Conservation (phyloP, 2,329 filamentous ascomycete genomes). For the Trichoderma aggressivum region DNA sequence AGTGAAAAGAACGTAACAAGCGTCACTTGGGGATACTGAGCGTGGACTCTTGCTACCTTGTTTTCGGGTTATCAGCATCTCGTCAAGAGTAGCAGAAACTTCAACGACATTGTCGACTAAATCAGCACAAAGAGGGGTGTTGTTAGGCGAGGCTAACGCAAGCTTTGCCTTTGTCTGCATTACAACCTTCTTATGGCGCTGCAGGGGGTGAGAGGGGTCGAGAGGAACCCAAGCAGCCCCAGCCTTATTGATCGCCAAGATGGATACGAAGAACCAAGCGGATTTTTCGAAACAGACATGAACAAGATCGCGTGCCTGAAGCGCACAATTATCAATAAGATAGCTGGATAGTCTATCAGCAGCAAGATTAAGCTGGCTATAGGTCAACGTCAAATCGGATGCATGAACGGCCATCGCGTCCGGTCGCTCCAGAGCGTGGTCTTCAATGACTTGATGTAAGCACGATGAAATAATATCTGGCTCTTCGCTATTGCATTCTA, state of each 20-base stretch:
- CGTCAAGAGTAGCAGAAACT: conserved; percentile 3
- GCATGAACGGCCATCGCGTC: conserved; percentile 13
- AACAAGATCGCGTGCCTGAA: conserved; percentile 16
- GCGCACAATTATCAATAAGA: neutral
- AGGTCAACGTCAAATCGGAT: conserved; percentile 20
- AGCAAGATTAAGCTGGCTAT: neutral
- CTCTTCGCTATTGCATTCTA: conserved; percentile 9
- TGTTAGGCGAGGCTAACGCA: conserved; percentile 12
- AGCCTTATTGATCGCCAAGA: conserved; percentile 22
- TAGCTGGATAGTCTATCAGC: neutral
- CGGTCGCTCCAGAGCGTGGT: conserved; percentile 7
- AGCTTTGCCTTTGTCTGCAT: conserved; percentile 13
- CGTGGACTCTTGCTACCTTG: neutral
- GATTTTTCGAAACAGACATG: conserved; percentile 33
- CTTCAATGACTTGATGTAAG: conserved; percentile 15
- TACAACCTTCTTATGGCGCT: conserved; percentile 16
- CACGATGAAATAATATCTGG: conserved; percentile 10
- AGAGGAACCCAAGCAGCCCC: conserved; percentile 23
- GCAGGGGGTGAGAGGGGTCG: conserved; percentile 17
- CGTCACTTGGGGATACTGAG: conserved; percentile 3
- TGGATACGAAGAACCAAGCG: conserved; percentile 20
- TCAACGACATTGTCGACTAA: conserved; percentile 18
- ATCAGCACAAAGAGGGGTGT: conserved; percentile 22
- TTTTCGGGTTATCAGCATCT: neutral
- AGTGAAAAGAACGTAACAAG: conserved; percentile 20